A percentile compares a stretch with the other conserved stretches of the same genome.
These are phyloP conservation scores for Lignosus rhinocerotis DNA, from an alignment of 1,284 basidiomycete genomes.

Conservation along the genomic window DNA sequence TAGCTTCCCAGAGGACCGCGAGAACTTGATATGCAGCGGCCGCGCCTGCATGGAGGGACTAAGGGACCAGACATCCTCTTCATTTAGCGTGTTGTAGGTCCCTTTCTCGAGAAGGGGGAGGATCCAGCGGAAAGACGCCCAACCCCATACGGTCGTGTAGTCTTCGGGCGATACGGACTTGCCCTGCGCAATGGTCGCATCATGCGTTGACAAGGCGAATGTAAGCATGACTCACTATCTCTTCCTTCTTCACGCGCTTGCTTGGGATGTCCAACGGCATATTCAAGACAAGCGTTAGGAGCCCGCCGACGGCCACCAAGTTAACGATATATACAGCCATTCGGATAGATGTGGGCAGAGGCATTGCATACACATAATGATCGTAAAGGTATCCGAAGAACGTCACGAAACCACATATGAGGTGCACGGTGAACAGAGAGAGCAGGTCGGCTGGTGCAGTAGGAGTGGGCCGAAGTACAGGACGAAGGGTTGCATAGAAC, in stretches of 20 bases:
- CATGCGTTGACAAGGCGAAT: not conserved
- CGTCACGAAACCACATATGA: conserved; percentile 42
- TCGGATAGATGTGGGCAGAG: conserved; percentile 37
- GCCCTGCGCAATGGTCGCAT: conserved; percentile 39
- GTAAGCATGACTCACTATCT: conserved; percentile 47
- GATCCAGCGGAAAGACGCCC: conserved; percentile 84
- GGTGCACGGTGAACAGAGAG: conserved; percentile 46
- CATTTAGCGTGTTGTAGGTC: conserved; percentile 59
- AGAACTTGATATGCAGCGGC: conserved; percentile 65
- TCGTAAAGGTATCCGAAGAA: conserved; percentile 53
- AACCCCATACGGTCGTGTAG: conserved; percentile 71
- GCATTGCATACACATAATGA: conserved; percentile 38
- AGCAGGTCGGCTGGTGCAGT: conserved; percentile 59
- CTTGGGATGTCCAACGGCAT: conserved; percentile 65
- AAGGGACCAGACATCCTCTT: conserved; percentile 71
- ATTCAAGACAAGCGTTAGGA: conserved; percentile 47
- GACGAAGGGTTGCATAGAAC: conserved; percentile 54
- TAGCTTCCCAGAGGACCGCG: conserved; percentile 48
- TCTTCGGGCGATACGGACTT: conserved; percentile 69
- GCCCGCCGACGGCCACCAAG: conserved; percentile 38
- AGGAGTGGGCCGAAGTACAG: conserved; percentile 39
- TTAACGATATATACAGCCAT: conserved; percentile 42
- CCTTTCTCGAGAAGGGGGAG: conserved; percentile 67
- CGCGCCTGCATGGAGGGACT: conserved; percentile 70
- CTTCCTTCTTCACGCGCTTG: conserved; percentile 42